Evolutionary conservation across 306 rosid genomes (phyloP).

Genomic region (Dryas drummondii): DNA sequence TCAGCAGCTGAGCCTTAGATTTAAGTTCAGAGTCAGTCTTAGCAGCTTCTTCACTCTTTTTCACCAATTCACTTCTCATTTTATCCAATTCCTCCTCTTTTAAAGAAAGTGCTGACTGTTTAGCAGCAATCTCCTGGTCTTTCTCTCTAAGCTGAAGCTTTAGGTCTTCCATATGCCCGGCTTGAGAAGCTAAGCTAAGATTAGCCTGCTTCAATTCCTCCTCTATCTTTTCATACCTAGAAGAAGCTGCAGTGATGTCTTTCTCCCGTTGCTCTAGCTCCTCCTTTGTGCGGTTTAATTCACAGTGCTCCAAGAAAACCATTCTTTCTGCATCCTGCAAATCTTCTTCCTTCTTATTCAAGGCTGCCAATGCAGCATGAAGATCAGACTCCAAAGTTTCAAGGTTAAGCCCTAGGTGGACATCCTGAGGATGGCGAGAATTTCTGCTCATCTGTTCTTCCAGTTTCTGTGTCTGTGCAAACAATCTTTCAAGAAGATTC

Average conservation of each 20-base stretch:
- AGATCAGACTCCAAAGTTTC: conserved; percentile 70
- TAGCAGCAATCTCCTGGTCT: conserved; percentile 43
- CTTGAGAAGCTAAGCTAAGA: conserved; percentile 60
- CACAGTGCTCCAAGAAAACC: conserved; percentile 56
- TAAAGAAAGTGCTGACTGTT: conserved; percentile 34
- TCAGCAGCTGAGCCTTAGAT: conserved; percentile 58
- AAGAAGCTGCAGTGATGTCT: conserved; percentile 56
- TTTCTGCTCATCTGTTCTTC: conserved; percentile 52
- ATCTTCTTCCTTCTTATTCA: conserved; percentile 76
- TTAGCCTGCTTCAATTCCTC: conserved; percentile 68
- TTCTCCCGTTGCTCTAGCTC: conserved; percentile 70
- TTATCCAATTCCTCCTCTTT: conserved; percentile 68
- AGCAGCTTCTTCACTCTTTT: conserved; percentile 58
- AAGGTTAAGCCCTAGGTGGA: conserved; percentile 51
- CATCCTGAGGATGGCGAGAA: conserved; percentile 38
- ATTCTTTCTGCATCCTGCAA: conserved; percentile 66
- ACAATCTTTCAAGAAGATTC: conserved; percentile 77
- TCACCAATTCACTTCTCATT: conserved; percentile 52
- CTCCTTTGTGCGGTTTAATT: conserved; percentile 58
- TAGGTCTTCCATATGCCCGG: conserved; percentile 55
- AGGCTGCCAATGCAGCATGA: conserved; percentile 52
- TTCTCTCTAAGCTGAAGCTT: conserved; percentile 59
- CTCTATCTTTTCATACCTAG: conserved; percentile 49
- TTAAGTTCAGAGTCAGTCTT: conserved; percentile 49
- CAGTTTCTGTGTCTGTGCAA: conserved; percentile 72